phyloP scores from a whole-genome alignment of 805 yeast species.

The Diddensiella caesifluorescens region DNA sequence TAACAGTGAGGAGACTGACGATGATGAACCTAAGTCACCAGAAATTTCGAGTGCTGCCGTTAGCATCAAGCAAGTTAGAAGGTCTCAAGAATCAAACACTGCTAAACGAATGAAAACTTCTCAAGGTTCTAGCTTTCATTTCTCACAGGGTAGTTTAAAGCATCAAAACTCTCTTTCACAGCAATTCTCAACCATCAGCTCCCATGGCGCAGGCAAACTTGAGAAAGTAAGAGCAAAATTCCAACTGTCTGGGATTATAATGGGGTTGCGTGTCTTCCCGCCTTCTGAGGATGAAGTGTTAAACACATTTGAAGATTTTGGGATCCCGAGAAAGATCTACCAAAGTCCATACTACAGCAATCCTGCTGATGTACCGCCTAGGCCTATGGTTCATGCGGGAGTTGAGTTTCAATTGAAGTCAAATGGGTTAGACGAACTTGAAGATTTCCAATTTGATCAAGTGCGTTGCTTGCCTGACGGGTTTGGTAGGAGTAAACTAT shows the following conservation, averaged over 20 bases:
- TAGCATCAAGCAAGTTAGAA: too few relatives aligned
- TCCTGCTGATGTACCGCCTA: constrained; percentile 44
- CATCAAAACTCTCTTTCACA: constrained; percentile 1
- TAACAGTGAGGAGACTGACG: too few relatives aligned
- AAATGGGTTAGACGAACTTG: constrained; percentile 27
- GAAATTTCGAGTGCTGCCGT: too few relatives aligned
- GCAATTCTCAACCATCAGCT: constrained; percentile 8
- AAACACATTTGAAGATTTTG: constrained; percentile 43
- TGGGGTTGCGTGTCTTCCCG: constrained; percentile 12
- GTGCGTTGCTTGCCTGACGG: neutral
- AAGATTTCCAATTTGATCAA: constrained; percentile 9
- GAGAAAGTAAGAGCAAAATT: constrained; percentile 4
- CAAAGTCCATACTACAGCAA: constrained; percentile 59
- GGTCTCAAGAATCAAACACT: too few relatives aligned
- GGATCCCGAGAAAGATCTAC: constrained; percentile 50
- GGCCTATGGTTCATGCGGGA: constrained; percentile 64
- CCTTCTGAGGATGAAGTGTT: constrained; percentile 35
- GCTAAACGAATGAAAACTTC: too few relatives aligned
- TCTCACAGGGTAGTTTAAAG: neutral
- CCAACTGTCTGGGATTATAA: neutral
- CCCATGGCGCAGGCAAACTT: constrained; percentile 11
- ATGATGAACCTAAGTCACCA: too few relatives aligned
- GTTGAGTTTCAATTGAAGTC: constrained; percentile 49
- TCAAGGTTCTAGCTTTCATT: too few relatives aligned
- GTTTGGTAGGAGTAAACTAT: constrained; percentile 31